Base-by-base conservation (phyloP, 2,329 filamentous ascomycete genomes). In the Aspergillus sp. region DNA sequence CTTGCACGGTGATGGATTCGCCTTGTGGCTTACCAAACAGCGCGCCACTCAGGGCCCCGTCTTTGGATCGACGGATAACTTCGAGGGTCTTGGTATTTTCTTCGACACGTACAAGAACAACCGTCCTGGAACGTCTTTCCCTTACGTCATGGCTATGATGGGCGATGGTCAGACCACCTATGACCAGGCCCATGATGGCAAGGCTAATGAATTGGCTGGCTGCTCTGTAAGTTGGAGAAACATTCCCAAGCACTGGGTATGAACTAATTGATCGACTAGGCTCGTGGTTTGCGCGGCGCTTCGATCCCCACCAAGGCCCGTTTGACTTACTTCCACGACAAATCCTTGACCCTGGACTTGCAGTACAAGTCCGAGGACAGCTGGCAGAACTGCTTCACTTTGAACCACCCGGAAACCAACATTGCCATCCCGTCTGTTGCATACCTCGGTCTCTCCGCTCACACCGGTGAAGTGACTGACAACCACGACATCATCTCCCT, bases 61-160 rank as follows among this genome's bases (percentile, higher is more conserved):
- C 32, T 98, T 98, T 68, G 93, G 93, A 40, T 85, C 84, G 54
- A 76, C 78, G 28, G 91, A 98, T 71, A 81, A 81, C 52, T 98
- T 97, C 58, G 91, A 98, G 67, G 93, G 93, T 5, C 78, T 98
- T 37, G 93, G 90, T 43, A 79, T 98, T 68, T 97, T 96, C 74
- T 81, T 98, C 72, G 93, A 98, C 66, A 98, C 93, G 36, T 98
- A 98, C 78, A 98, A 98, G 82, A 98, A 98, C 76, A 95, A 96
- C 74, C 83, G 93, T 10, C 91, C 93, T 0, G 93, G 93, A 35
- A 86, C 89, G 34, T 87, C 95, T 37, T 98, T 98, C 71, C 93
- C 93, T 40, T 96, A 95, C 64, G 86, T 98, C 60, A 96, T 97
- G 90, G 91, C 90, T 50, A 97, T 97, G 93, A 77, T 90, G 55